Percentiles rank a stretch among this genome's conserved stretches.
phyloP scores from a whole-genome alignment of 163 green algal species.

The Scenedesmus sp. region DNA sequence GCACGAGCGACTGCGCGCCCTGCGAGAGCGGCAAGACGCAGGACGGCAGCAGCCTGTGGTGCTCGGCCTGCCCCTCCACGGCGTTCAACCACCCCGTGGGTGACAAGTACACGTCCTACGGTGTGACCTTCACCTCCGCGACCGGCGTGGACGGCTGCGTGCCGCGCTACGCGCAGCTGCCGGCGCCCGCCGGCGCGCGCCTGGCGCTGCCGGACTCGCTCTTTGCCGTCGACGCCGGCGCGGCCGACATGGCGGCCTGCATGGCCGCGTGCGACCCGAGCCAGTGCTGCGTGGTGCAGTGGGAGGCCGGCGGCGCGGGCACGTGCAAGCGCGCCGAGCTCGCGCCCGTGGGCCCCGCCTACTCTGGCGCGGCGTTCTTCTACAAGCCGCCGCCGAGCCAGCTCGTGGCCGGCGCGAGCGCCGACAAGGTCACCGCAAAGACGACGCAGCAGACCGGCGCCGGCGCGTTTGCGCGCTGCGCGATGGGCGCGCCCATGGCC shows the following conservation, averaged over 20 bases:
- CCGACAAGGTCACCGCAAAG: neutral
- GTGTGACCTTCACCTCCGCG: neutral
- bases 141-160: neutral
- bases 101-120: neutral
- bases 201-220: neutral
- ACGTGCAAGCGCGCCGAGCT: neutral
- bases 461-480: neutral
- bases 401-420: neutral
- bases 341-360: neutral
- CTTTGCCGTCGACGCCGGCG: neutral
- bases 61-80: neutral
- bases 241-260: neutral
- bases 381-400: neutral
- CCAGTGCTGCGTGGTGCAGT: conserved; percentile 12
- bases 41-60: neutral
- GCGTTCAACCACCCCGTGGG: neutral
- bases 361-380: neutral
- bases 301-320: neutral
- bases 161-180: neutral
- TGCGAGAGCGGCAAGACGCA: neutral
- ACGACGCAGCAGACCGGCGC: neutral
- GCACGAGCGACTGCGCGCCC: neutral
- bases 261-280: neutral
- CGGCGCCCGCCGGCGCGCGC: neutral
- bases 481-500: neutral